Evolutionary conservation across 1,139 yeast genomes (phyloP).

Genomic region (Pneumocystis canis): DNA sequence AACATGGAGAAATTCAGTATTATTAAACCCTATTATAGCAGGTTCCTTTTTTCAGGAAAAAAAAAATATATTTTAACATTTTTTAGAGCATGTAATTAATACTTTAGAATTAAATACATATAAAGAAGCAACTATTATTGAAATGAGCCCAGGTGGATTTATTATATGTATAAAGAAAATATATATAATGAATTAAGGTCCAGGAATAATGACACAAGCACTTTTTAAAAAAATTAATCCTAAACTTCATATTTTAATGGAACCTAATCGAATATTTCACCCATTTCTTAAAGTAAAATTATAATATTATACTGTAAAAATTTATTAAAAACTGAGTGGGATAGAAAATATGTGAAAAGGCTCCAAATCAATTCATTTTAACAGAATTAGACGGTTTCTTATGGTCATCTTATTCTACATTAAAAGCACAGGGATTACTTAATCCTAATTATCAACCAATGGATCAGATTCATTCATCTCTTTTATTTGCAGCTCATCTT

Average conservation of each 20-base stretch:
- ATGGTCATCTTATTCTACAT: background rate
- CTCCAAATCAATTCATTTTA: background rate
- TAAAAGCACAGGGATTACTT: background rate
- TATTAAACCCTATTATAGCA: background rate
- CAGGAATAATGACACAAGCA: background rate
- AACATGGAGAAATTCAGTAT: background rate
- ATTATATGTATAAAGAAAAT: background rate
- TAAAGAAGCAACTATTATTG: background rate
- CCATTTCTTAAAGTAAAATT: background rate
- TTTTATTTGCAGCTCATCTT: background rate
- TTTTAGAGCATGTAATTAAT: background rate
- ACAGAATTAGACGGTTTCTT: background rate
- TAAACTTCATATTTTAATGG: constrained; percentile 11
- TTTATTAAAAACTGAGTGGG: no score
- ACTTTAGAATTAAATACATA: background rate
- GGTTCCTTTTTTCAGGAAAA: background rate
- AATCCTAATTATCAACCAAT: background rate
- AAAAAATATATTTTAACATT: background rate
- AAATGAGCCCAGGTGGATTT: background rate
- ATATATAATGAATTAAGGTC: background rate
- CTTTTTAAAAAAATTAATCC: background rate
- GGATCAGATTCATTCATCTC: background rate
- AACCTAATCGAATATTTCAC: constrained; percentile 22
- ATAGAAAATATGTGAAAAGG: background rate
- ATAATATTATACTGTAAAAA: background rate